Base-by-base conservation (phyloP, 2,329 filamentous ascomycete genomes). In the Ophiosphaerella narmari region DNA sequence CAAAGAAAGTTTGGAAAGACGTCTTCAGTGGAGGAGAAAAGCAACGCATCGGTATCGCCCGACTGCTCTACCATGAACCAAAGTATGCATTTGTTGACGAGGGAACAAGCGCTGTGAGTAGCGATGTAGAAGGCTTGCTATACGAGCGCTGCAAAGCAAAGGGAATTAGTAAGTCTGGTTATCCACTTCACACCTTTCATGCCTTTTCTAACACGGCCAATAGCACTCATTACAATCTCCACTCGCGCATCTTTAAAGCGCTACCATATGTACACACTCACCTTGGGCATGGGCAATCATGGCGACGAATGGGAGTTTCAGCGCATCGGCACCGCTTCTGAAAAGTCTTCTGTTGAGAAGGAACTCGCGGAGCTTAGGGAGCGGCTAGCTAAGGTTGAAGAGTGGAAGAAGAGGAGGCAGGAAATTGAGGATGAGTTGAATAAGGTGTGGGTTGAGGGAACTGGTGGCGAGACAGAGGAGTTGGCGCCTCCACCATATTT, bases 1-100 rank as follows among this genome's bases (percentile, higher is more conserved):
- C 91, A 4, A 84, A 91, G 48, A 97, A 99, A 75, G 92, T 96
- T 70, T 99, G 94, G 94, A 97, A 97, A 76, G 93, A 97, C 62
- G 91, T 99, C 4, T 80, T 99, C n/a, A 93, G 88, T 58, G 94
- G 94, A 34, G 94, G 94, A 11, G 94, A 99, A 80, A 99, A 99
- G 78, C 94, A 99, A 77, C 82, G 94, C 18, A 90, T 99, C 83
- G 91, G 86, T 0, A 91, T 99, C 64, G 93, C 95, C 4, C 81
- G 94, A 38, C 73, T 99, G 42, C 78, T 97, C 35, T 99, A 99
- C 68, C 94, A 99, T 68, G 93, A 97, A 76, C 94, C 94, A 13
- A 82, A 88, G 52, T 99, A 96, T 70, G 94, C 91, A 2, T 91
- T 99, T 65, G 86, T 99, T 49, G 94, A 99, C 56, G 94, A 99